Evolutionary conservation across 495 filamentous ascomycete genomes (phyloP).

Genomic region (Xylaria castorea): DNA sequence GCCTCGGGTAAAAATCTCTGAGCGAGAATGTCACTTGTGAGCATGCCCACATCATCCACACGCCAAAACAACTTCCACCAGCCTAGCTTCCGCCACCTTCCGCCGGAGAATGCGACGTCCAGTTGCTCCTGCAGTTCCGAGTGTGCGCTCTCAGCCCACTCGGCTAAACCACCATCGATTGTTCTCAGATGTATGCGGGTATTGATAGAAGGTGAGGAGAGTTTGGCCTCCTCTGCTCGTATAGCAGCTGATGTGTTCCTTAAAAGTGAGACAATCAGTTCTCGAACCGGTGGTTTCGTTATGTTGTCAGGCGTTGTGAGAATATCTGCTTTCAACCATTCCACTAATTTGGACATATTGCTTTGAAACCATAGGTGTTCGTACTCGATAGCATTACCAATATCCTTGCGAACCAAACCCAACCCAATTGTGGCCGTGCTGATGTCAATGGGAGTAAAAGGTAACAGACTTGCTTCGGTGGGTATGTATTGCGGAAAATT

Average conservation of each 20-base stretch:
- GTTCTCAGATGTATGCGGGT: slow-evolving; percentile 51
- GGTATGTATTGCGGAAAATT: slow-evolving; percentile 47
- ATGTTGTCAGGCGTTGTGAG: slow-evolving; percentile 43
- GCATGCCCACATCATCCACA: slow-evolving; percentile 86
- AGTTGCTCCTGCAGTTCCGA: slow-evolving; percentile 81
- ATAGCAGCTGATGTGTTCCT: slow-evolving; percentile 63
- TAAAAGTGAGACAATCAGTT: slow-evolving; percentile 71
- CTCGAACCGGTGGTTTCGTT: slow-evolving; percentile 67
- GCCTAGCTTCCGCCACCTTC: slow-evolving; percentile 73
- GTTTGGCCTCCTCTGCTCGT: slow-evolving; percentile 53
- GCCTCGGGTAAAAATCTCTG: slow-evolving; percentile 75
- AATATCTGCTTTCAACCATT: slow-evolving; percentile 70
- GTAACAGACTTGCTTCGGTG: slow-evolving; percentile 42
- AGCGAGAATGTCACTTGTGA: slow-evolving; percentile 76
- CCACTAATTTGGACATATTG: slow-evolving; percentile 66
- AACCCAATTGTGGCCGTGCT: slow-evolving; percentile 64
- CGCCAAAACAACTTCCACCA: slow-evolving; percentile 98
- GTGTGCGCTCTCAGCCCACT: slow-evolving; percentile 82
- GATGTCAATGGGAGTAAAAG: slow-evolving; percentile 48
- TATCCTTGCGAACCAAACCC: slow-evolving; percentile 67
- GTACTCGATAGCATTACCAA: slow-evolving; percentile 71
- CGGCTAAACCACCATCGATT: slow-evolving; percentile 64
- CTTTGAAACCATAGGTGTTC: slow-evolving; percentile 77
- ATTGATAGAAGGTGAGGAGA: slow-evolving; percentile 42
- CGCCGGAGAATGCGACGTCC: slow-evolving; percentile 71